Conservation (phyloP, 2,329 filamentous ascomycete species). For the Aspergillus tubingensis region DNA sequence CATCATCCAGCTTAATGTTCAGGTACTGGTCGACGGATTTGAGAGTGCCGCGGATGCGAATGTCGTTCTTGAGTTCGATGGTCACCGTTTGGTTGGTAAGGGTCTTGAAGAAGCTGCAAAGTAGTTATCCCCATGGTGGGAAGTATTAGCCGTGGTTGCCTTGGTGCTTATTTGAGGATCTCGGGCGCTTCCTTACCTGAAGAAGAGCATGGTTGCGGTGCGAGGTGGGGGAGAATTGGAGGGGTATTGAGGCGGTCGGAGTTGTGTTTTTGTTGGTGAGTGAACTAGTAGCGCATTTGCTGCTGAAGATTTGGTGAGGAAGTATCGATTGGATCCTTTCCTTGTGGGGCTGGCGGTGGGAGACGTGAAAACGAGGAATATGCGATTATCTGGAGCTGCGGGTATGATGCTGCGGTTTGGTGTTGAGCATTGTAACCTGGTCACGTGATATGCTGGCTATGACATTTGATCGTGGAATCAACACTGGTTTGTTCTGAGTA, state of each 20-base stretch:
- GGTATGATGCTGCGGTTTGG: slow-evolving; percentile 1
- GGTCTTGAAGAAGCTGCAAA: slow-evolving; percentile 89
- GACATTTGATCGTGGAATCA: background rate
- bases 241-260: background rate
- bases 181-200: slow-evolving; percentile 44
- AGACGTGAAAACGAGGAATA: background rate
- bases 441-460: background rate
- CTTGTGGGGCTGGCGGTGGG: background rate
- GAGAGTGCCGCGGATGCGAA: slow-evolving; percentile 89
- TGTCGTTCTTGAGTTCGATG: slow-evolving; percentile 99
- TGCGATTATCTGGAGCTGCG: background rate
- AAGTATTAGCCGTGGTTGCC: background rate
- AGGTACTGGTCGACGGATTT: slow-evolving; percentile 99
- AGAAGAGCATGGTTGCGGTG: slow-evolving; percentile 52
- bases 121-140: background rate
- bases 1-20: slow-evolving; percentile 98
- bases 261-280: background rate
- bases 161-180: background rate
- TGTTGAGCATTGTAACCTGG: background rate
- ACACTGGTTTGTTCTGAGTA: background rate
- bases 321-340: background rate
- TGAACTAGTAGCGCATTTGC: background rate
- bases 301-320: background rate
- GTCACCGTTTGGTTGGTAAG: slow-evolving; percentile 97
- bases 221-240: slow-evolving; percentile 8